Percentiles rank a stretch among this genome's conserved stretches.
Evolutionary conservation across 2,329 filamentous ascomycete species (phyloP).

Genomic region (Colletotrichum sp.): DNA sequence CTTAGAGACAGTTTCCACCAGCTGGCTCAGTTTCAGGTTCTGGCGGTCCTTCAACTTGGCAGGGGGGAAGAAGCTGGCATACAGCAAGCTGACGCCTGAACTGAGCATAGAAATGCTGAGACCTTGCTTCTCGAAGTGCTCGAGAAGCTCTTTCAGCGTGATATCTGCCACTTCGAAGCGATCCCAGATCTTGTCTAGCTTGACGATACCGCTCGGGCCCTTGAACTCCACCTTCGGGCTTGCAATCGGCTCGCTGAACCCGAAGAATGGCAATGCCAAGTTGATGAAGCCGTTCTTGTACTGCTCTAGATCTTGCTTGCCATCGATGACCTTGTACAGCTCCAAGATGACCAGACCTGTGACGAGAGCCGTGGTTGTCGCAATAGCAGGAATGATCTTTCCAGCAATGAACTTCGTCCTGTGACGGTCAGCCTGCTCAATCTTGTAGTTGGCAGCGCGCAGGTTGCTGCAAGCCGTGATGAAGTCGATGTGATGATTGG

Average conservation of each 20-base stretch:
- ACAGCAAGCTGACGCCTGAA: slow-evolving; percentile 94
- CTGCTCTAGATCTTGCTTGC: slow-evolving; percentile 95
- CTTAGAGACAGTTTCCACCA: slow-evolving; percentile 89
- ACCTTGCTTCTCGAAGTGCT: slow-evolving; percentile 81
- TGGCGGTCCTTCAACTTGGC: slow-evolving; percentile 82
- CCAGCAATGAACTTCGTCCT: slow-evolving; percentile 99
- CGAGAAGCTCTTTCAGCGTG: slow-evolving; percentile 82
- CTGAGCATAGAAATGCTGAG: slow-evolving; percentile 90
- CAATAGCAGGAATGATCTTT: slow-evolving; percentile 99
- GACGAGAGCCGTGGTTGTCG: slow-evolving; percentile 93
- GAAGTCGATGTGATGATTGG: slow-evolving; percentile 98
- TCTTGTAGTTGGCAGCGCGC: slow-evolving; percentile 97
- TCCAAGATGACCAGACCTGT: slow-evolving; percentile 93
- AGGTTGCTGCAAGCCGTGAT: slow-evolving; percentile 97
- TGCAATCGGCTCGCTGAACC: slow-evolving; percentile 95
- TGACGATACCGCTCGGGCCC: slow-evolving; percentile 78
- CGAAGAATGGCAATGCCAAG: slow-evolving; percentile 94
- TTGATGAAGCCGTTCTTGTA: slow-evolving; percentile 99
- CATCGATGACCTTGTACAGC: slow-evolving; percentile 95
- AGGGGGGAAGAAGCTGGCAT: slow-evolving; percentile 89
- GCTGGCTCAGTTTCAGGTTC: slow-evolving; percentile 82
- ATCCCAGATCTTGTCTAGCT: slow-evolving; percentile 97
- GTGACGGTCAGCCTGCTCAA: slow-evolving; percentile 88
- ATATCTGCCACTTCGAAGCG: slow-evolving; percentile 91
- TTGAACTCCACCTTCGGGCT: slow-evolving; percentile 92